These are phyloP conservation scores for Prototheca cutis DNA, from an alignment of 163 green algal genomes.

Conservation along the genomic window DNA sequence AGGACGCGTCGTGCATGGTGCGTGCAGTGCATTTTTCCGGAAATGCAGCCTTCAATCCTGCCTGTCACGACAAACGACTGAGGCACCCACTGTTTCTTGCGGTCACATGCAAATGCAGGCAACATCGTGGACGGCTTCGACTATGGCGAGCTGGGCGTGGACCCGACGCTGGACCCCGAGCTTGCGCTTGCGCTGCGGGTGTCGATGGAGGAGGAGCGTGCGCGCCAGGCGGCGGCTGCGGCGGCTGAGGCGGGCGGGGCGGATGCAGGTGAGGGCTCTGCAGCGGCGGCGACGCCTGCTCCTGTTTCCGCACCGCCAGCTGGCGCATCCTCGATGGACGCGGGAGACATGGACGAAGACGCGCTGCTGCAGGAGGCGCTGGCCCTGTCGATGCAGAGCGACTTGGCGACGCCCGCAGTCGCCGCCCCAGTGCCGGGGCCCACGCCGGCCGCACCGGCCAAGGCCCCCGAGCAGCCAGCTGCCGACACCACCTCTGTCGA, in stretches of 20 bases:
- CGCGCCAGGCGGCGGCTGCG: slow-evolving; percentile 47
- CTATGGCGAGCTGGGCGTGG: slow-evolving; percentile 85
- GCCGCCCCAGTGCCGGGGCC: no score
- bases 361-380: slow-evolving; percentile 69
- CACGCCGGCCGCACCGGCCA: neutral
- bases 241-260: slow-evolving; percentile 19
- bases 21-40: no score
- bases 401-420: neutral
- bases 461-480: no score
- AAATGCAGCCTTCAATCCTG: no score
- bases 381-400: slow-evolving; percentile 52
- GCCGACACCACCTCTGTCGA: no score
- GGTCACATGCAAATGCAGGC: no score
- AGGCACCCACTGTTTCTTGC: no score
- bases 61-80: no score
- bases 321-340: no score
- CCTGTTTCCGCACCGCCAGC: slow-evolving; percentile 5
- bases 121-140: slow-evolving; percentile 48
- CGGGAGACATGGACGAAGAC: slow-evolving; percentile 58
- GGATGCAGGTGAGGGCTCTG: slow-evolving; percentile 10
- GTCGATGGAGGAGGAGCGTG: slow-evolving; percentile 75
- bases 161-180: slow-evolving; percentile 94
- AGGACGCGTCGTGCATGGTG: no score
- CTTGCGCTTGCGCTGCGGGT: slow-evolving; percentile 73
- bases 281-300: slow-evolving; percentile 6